These are phyloP conservation scores for Suhomyces sp. DNA, from an alignment of 805 yeast species.

Conservation along the genomic window DNA sequence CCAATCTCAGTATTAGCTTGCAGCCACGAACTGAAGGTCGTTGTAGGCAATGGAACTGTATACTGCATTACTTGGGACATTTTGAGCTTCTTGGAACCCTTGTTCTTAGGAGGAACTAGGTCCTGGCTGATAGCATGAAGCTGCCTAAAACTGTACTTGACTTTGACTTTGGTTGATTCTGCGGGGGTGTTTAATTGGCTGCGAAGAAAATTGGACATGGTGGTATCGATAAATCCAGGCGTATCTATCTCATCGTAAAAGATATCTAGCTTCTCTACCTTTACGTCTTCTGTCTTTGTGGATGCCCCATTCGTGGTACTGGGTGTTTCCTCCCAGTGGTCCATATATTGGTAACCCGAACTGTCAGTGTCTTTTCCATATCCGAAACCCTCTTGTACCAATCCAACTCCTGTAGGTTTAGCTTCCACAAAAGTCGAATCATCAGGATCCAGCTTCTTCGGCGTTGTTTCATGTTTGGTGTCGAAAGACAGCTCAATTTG, in stretches of 20 bases:
- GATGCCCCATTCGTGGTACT: not conserved
- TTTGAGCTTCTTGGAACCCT: not conserved
- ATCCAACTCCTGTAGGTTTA: slow-evolving; percentile 9
- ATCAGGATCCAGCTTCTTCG: not conserved
- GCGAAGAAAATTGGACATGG: slow-evolving; percentile 3
- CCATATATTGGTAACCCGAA: not conserved
- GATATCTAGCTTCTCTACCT: slow-evolving; percentile 4
- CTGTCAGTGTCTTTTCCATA: not conserved
- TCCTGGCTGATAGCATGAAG: slow-evolving; percentile 1
- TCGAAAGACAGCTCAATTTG: not conserved
- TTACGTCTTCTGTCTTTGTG: not conserved
- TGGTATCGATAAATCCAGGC: slow-evolving; percentile 1
- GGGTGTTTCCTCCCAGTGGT: not conserved
- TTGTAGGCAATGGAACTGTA: slow-evolving; percentile 13
- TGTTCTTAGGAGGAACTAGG: not conserved
- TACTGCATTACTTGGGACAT: slow-evolving; percentile 8
- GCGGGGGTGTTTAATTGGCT: not conserved
- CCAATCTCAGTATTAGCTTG: slow-evolving; percentile 20
- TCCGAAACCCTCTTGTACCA: slow-evolving; percentile 7
- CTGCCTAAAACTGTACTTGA: slow-evolving; percentile 8
- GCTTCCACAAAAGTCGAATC: not conserved
- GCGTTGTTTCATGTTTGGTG: not conserved
- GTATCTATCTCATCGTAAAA: slow-evolving; percentile 6
- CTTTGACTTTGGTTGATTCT: not conserved
- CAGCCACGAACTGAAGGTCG: slow-evolving; percentile 13